phyloP scores from a whole-genome alignment of 2,329 filamentous ascomycete species.

The Calonectria pseudoreteaudii region DNA sequence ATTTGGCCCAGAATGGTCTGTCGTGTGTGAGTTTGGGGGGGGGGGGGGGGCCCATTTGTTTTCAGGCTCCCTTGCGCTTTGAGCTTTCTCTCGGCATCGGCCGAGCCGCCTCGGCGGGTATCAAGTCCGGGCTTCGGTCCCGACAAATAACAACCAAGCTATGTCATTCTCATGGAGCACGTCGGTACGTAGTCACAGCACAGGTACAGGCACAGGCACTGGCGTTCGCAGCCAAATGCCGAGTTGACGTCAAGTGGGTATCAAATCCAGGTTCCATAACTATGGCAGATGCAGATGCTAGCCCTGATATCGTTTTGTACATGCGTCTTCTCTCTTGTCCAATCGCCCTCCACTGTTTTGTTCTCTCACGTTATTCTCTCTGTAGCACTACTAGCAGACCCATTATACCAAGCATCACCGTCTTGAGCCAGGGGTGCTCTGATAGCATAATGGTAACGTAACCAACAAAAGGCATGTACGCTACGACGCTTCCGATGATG shows the following conservation, averaged over 20 bases:
- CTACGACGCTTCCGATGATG: conserved; percentile 92
- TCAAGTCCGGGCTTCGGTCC: neutral
- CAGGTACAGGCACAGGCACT: neutral
- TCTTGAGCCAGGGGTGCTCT: conserved; percentile 98
- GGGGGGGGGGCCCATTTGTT: neutral
- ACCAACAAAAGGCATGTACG: conserved; percentile 93
- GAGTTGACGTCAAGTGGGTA: conserved; percentile 10
- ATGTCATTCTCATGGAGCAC: neutral
- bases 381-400: conserved; percentile 93
- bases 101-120: neutral
- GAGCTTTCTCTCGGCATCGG: conserved; percentile 13
- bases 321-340: neutral
- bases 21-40: neutral
- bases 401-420: conserved; percentile 94
- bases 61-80: neutral
- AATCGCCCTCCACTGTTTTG: neutral
- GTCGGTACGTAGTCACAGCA: neutral
- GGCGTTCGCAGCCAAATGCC: neutral
- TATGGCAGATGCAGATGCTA: conserved; percentile 14
- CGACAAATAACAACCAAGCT: neutral
- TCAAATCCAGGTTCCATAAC: conserved; percentile 17
- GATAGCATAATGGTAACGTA: conserved; percentile 97
- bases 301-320: conserved; percentile 12
- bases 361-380: conserved; percentile 71
- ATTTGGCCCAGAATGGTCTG: neutral